phyloP scores from a whole-genome alignment of 2,329 filamentous ascomycete species.

The Penicillium hesseltinei region DNA sequence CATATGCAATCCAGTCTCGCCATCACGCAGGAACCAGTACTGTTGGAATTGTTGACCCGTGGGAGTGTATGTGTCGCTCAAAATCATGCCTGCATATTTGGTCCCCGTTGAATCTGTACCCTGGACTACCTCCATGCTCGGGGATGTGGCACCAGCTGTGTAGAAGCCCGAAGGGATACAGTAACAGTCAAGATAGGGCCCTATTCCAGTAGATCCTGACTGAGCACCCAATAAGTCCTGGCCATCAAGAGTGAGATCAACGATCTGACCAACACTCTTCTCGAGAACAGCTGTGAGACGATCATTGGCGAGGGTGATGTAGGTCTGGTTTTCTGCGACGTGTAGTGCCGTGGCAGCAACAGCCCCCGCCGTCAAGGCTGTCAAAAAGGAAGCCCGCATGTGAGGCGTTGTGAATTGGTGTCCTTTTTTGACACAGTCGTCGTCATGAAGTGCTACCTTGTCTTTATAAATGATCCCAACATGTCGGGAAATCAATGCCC shows the following conservation, averaged over 20 bases:
- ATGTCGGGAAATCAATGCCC: conserved; percentile 3
- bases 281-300: conserved; percentile 46
- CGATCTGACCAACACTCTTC: conserved; percentile 45
- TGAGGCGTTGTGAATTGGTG: no score
- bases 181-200: conserved; percentile 64
- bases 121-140: conserved; percentile 52
- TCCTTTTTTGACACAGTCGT: not conserved
- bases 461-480: not conserved
- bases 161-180: conserved; percentile 60
- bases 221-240: conserved; percentile 53
- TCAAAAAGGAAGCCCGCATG: not conserved
- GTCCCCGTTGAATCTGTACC: conserved; percentile 52
- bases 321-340: conserved; percentile 19
- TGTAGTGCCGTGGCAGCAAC: conserved; percentile 18
- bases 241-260: conserved; percentile 46
- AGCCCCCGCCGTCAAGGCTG: not conserved
- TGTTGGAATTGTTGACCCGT: conserved; percentile 62
- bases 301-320: conserved; percentile 43
- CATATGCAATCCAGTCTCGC: conserved; percentile 61
- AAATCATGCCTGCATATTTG: conserved; percentile 57
- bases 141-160: conserved; percentile 54
- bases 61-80: conserved; percentile 58
- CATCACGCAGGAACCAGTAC: conserved; percentile 64
- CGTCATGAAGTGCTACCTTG: not conserved
- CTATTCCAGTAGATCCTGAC: conserved; percentile 49